Percentiles rank a stretch among this genome's conserved stretches.
These are phyloP conservation scores for Hortaea werneckii DNA, from an alignment of 2,329 filamentous ascomycete genomes.

Conservation along the genomic window DNA sequence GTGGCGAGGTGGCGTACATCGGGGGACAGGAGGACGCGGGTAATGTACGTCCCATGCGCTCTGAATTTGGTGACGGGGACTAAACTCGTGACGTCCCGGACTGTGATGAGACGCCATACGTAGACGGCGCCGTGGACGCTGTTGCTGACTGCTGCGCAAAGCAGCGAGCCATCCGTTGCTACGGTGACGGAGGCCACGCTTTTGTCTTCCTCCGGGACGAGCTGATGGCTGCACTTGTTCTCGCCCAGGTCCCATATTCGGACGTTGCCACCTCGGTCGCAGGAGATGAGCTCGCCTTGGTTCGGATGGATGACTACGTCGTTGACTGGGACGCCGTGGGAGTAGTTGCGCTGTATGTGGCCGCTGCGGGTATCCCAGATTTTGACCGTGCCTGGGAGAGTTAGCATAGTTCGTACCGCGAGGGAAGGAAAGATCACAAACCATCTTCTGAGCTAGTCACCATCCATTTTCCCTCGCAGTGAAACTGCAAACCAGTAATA, in stretches of 20 bases:
- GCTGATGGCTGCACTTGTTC: conserved; percentile 91
- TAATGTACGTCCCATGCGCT: conserved; percentile 87
- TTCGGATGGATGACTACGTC: conserved; percentile 99
- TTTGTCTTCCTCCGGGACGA: conserved; percentile 93
- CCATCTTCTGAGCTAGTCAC: conserved; percentile 95
- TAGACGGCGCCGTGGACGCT: conserved; percentile 87
- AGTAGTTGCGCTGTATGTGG: conserved; percentile 83
- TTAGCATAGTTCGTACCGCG: not conserved
- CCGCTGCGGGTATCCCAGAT: conserved; percentile 90
- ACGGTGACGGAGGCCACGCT: conserved; percentile 91
- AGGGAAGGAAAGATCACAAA: conserved; percentile 2
- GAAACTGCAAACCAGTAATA: conserved; percentile 92
- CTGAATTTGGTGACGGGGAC: conserved; percentile 81
- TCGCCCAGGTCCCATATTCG: conserved; percentile 93
- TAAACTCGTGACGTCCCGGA: conserved; percentile 70
- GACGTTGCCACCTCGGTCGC: conserved; percentile 84
- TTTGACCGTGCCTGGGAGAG: conserved; percentile 57
- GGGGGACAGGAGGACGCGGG: conserved; percentile 78
- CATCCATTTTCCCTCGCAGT: conserved; percentile 99
- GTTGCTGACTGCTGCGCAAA: conserved; percentile 72
- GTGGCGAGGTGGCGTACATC: conserved; percentile 92
- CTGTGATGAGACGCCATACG: conserved; percentile 87
- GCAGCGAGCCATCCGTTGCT: conserved; percentile 81
- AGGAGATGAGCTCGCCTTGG: conserved; percentile 95
- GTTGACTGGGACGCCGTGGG: conserved; percentile 79